Evolutionary conservation across 192 early-diverging fungal species (phyloP).

Genomic region (Umbelopsis sp.): DNA sequence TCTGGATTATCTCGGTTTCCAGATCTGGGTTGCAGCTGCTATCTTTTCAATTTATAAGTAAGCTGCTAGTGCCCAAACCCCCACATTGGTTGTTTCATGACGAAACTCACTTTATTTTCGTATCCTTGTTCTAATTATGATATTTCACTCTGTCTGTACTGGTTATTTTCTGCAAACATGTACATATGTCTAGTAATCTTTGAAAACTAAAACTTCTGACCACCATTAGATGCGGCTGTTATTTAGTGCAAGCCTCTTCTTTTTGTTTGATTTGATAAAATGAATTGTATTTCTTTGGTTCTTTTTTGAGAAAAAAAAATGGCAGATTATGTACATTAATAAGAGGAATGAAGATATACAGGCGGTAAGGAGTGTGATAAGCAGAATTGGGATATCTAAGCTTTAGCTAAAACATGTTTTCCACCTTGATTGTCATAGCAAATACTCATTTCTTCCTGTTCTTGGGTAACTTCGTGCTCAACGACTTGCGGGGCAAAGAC

Average conservation of each 20-base stretch:
- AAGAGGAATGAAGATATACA: conserved; percentile 1
- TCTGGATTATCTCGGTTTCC: no score
- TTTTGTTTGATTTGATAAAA: neutral
- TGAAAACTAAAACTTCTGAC: no score
- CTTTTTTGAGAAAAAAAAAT: neutral
- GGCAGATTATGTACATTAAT: conserved; percentile 3
- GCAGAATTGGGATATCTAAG: neutral
- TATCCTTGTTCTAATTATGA: neutral
- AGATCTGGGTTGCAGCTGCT: no score
- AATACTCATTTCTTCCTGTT: conserved; percentile 15
- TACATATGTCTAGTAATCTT: neutral
- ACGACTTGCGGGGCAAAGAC: neutral
- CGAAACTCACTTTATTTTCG: neutral
- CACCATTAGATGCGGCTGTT: no score
- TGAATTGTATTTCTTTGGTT: neutral
- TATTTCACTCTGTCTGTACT: conserved; percentile 6
- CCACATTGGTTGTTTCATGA: neutral
- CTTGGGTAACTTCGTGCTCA: conserved; percentile 7
- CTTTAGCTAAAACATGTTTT: neutral
- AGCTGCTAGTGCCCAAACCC: no score
- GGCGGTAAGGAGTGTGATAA: neutral
- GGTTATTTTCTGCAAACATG: conserved; percentile 6
- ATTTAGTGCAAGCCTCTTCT: no score
- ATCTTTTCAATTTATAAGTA: no score
- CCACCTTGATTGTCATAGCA: conserved; percentile 14